Evolutionary conservation across 805 yeast genomes (phyloP).

Genomic region (Debaryomyces maramus): DNA sequence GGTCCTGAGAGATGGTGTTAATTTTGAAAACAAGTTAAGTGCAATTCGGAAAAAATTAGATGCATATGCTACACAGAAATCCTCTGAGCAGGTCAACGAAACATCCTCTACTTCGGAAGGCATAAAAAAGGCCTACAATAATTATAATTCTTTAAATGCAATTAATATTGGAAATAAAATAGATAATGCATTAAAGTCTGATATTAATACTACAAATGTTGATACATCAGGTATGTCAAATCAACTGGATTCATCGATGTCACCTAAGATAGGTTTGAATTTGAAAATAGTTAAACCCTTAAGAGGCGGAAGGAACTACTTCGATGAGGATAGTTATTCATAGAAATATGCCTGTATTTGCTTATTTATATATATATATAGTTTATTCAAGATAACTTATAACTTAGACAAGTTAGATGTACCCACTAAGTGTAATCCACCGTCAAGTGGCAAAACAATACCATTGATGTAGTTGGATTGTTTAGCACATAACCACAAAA

Average conservation of each 20-base stretch:
- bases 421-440: constrained; percentile 50
- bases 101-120: constrained; percentile 1
- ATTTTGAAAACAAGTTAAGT: constrained; percentile 47
- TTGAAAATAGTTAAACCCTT: constrained; percentile 62
- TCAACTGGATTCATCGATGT: constrained; percentile 8
- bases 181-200: constrained; percentile 1
- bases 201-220: constrained; percentile 2
- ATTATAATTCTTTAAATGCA: neutral
- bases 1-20: constrained; percentile 47
- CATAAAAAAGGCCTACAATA: neutral
- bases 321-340: neutral
- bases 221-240: neutral
- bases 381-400: neutral
- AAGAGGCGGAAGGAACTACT: constrained; percentile 44
- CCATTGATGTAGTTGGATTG: constrained; percentile 63
- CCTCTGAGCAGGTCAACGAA: neutral
- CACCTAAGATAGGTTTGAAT: constrained; percentile 50
- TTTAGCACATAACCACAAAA: constrained; percentile 52
- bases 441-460: constrained; percentile 60
- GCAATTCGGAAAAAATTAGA: constrained; percentile 10
- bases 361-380: neutral
- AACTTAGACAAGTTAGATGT: constrained; percentile 11
- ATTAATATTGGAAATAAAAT: neutral
- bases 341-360: no score
- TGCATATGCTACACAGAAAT: neutral